Base-by-base conservation (phyloP, 148 eudicot species). In the Silene uniflora region DNA sequence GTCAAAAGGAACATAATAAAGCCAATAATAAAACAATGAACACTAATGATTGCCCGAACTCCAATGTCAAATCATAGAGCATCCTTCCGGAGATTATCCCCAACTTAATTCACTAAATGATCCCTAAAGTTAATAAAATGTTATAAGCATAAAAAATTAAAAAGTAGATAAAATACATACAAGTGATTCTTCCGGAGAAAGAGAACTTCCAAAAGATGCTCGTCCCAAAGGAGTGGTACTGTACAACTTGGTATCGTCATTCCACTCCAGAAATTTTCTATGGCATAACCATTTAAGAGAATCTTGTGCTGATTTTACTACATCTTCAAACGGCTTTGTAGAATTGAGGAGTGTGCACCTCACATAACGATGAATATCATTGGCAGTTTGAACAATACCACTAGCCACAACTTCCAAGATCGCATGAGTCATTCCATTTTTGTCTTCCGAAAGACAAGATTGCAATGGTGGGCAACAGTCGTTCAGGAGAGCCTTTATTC, bases 391-490 rank as follows among this genome's bases (percentile, higher is more conserved):
- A 77, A 96, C 99, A 81, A 92, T 91, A 60, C 98, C 99, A 79
- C 99, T 87, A 82, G 99, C 93, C 77, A 92, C 99, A 66, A 91
- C 99, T 88, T 96, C 99, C 55, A 96, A 77, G 75, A 96, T 96
- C 63, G 99, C 99, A 85, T 96, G 99, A 71, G 93, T 96, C 99
- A 96, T 96, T 78, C 99, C 99, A 84, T 92, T 96, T 86, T 93
- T 92, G 83, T 92, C 99, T 86, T 96, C 98, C 32, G 99, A 96
- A 75, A 96, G 93, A 86, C 99, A 96, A 81, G 99, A 96, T 79
- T 91, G 85, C 84, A 96, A 79, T 29, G 98, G 97, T 61, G 98
- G 91, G 81, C 99, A 96, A 80, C 88, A 82, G 82, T 91, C 99
- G 74, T 91, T 93, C 70, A 96, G 77, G 73, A 96, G 93, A 75